A percentile compares a stretch with the other conserved stretches of the same genome.
Conservation (phyloP, 2,329 filamentous ascomycete genomes). For the Pestalotiopsis sp. region DNA sequence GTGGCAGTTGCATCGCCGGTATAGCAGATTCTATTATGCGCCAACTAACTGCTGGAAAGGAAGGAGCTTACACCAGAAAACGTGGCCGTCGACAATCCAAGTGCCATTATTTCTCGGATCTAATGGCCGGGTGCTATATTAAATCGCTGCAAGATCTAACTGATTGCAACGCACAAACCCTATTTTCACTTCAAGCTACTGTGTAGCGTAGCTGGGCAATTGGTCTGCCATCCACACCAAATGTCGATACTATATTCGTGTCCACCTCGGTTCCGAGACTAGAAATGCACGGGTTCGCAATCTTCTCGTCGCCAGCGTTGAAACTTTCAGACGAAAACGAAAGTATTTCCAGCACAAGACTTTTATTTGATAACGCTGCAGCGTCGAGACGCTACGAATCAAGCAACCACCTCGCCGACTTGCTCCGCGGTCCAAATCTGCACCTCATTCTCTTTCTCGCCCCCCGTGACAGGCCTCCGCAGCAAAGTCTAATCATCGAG, state of each 20-base stretch:
- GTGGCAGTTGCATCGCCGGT: not conserved
- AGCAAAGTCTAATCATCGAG: not conserved
- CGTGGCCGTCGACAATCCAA: not conserved
- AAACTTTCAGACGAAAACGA: not conserved
- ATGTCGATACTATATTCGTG: not conserved
- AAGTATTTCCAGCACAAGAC: not conserved
- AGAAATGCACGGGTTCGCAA: not conserved
- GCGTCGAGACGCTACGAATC: slow-evolving; percentile 1
- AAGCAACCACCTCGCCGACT: slow-evolving; percentile 6
- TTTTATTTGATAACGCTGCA: not conserved
- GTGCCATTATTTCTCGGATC: not conserved
- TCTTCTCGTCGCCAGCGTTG: not conserved
- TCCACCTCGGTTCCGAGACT: not conserved
- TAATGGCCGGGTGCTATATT: not conserved
- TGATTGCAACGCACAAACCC: not conserved
- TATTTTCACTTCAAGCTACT: not conserved
- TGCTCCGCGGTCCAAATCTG: slow-evolving; percentile 1
- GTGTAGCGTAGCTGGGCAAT: not conserved
- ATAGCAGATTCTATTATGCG: slow-evolving; percentile 6
- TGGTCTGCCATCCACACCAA: not conserved
- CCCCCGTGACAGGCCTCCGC: not conserved
- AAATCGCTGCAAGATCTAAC: slow-evolving; percentile 3
- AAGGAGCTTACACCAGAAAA: not conserved
- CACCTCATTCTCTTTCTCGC: not conserved
- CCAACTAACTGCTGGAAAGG: not conserved